Conservation (phyloP, 345 rosid genomes). For the Rhizophora mangle region DNA sequence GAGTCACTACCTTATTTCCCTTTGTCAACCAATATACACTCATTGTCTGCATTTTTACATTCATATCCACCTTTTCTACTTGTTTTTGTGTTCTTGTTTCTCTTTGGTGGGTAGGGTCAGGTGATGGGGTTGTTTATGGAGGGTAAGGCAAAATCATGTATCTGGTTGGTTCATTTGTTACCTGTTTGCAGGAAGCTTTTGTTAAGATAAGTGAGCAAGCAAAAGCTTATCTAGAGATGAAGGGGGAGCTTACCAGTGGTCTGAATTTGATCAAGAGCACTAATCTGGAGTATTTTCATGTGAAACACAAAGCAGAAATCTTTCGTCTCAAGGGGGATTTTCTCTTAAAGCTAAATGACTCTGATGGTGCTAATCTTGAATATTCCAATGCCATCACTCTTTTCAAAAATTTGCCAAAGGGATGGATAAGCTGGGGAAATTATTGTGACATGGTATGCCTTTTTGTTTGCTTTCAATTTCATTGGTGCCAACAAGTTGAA, state of each 20-base stretch:
- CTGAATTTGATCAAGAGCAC: slow-evolving; percentile 85
- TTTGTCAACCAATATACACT: too few relatives aligned
- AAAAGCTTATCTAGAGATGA: slow-evolving; percentile 88
- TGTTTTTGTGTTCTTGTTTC: background rate
- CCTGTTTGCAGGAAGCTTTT: slow-evolving; percentile 81
- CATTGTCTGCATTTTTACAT: too few relatives aligned
- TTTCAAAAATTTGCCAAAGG: slow-evolving; percentile 89
- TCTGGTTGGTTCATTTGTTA: slow-evolving; percentile 19
- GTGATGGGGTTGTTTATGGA: background rate
- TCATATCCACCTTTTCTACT: background rate
- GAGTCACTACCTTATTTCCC: too few relatives aligned
- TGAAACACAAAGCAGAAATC: slow-evolving; percentile 86
- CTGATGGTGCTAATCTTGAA: slow-evolving; percentile 76
- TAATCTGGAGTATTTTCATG: slow-evolving; percentile 86
- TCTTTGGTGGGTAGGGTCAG: background rate
- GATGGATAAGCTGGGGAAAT: slow-evolving; percentile 99
- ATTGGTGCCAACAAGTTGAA: background rate
- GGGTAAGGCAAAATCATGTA: background rate
- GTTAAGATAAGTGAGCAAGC: slow-evolving; percentile 98
- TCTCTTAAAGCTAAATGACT: slow-evolving; percentile 62
- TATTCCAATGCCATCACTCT: slow-evolving; percentile 82
- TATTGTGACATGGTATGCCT: slow-evolving; percentile 85
- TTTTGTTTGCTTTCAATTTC: slow-evolving; percentile 11
- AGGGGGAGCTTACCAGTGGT: slow-evolving; percentile 84
- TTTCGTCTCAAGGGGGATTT: slow-evolving; percentile 86